These are phyloP conservation scores for Fistulinella cinereoalba DNA, from an alignment of 1,284 basidiomycete species.

Conservation along the genomic window DNA sequence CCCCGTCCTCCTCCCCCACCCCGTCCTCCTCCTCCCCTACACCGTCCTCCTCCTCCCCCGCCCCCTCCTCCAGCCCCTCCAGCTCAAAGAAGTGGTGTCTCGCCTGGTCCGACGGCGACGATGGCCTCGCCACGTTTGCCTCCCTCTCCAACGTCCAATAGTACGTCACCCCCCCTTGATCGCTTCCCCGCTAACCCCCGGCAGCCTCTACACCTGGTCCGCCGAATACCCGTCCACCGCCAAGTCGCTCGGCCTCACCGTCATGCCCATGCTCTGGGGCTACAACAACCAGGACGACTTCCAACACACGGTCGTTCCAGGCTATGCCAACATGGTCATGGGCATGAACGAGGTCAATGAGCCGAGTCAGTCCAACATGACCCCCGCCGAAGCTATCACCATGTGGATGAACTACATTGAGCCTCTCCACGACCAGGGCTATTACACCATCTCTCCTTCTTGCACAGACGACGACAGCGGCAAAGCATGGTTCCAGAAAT, in stretches of 20 bases:
- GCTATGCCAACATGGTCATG: conserved; percentile 41
- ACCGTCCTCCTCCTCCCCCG: conserved; percentile 19
- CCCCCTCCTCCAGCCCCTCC: background rate
- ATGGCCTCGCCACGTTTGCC: conserved; percentile 26
- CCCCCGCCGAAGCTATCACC: conserved; percentile 51
- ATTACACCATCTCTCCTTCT: conserved; percentile 62
- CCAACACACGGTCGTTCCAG: conserved; percentile 31
- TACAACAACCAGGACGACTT: conserved; percentile 26
- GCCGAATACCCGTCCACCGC: background rate
- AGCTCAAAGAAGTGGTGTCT: conserved; percentile 37
- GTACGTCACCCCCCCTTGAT: conserved; percentile 23
- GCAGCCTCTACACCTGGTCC: conserved; percentile 25
- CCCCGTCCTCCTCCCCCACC: no score
- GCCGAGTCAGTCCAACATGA: conserved; percentile 61
- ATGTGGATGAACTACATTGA: conserved; percentile 65
- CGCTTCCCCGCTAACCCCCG: background rate
- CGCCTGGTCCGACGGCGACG: conserved; percentile 40
- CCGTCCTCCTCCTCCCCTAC: no score
- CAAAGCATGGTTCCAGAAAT: conserved; percentile 54
- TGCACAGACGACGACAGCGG: conserved; percentile 62
- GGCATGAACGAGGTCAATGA: conserved; percentile 60
- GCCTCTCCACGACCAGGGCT: conserved; percentile 56
- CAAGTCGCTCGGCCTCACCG: no score
- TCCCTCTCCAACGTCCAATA: conserved; percentile 25
- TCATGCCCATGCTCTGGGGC: conserved; percentile 53